Evolutionary conservation across 495 filamentous ascomycete species (phyloP).

Genomic region (Pyrenula massariospora): DNA sequence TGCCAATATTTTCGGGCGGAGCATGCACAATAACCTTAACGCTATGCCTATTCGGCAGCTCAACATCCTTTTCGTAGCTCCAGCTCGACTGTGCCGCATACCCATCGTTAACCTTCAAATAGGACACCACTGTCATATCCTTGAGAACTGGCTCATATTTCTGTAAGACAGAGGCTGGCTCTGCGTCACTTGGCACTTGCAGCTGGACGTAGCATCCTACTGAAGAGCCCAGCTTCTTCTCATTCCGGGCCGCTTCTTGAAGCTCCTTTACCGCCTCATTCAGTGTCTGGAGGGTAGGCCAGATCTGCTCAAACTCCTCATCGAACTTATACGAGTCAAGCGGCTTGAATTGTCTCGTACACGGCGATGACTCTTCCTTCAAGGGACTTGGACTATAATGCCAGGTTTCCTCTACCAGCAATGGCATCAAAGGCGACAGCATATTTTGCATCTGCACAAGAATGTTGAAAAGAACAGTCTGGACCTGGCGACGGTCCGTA

Average conservation of each 20-base stretch:
- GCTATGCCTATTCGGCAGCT: conserved; percentile 27
- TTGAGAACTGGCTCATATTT: conserved; percentile 53
- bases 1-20: conserved; percentile 40
- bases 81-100: conserved; percentile 28
- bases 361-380: conserved; percentile 35
- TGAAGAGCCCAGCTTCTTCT: conserved; percentile 61
- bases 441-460: conserved; percentile 60
- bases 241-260: conserved; percentile 53
- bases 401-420: conserved; percentile 84
- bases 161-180: conserved; percentile 26
- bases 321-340: conserved; percentile 21
- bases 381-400: conserved; percentile 56
- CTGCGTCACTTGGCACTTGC: conserved; percentile 5
- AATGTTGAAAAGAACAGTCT: conserved; percentile 60
- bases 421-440: conserved; percentile 68
- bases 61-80: conserved; percentile 43
- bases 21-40: conserved; percentile 51
- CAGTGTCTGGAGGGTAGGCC: conserved; percentile 44
- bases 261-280: conserved; percentile 53
- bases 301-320: conserved; percentile 28
- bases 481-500: conserved; percentile 36
- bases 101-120: conserved; percentile 36
- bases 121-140: conserved; percentile 66
- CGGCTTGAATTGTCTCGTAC: conserved; percentile 25
- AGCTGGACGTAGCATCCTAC: conserved; percentile 58